Evolutionary conservation across 352 stramenopile species (phyloP), one percentile per base, ranked within the genome.

Genomic region (Pythium brassicae): DNA sequence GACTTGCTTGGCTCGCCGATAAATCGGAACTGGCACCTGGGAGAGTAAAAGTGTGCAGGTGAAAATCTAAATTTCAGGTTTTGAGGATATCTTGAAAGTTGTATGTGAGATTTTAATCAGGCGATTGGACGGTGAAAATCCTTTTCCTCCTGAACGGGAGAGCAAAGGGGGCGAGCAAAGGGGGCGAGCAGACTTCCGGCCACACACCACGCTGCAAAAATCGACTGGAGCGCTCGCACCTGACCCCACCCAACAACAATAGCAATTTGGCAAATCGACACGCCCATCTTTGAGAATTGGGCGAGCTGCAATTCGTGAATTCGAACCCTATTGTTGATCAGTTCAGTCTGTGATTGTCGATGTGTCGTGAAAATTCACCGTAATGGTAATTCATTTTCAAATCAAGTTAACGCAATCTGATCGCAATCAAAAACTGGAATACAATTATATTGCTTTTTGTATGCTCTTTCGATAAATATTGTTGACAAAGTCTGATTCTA

Each of bases 321-420:
- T 44, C 17, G 9, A 22, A 8, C 8, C 32, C 15, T 55, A 55
- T 55, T 55, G 50, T 55, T 55, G 50, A 55, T 29, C 43, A 20
- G 23, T 8, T n/a, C 22, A 29, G 29, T 48, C 43, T 17, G 39
- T 20, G 17, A 45, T 45, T 45, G 39, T 45, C 17, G 39, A 45
- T 45, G 39, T 23, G 39, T 22, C 39, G 6, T 23, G 17, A 44
- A 44, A 44, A 20, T 44, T 42, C 39, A 22, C 15, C n/a, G 19
- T 5, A 44, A 22, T 15, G 35, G 15, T 42, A 5, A 43, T 7
- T 17, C 17, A 43, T 43, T 7, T n/a, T 43, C 14, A n/a, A 19
- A 22, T 43, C 14, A 43, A 37, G 32, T 37, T 11, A 37, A 7
- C 14, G 32, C 8, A 37, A 37, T 37, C 32, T 3, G 29, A 19